A percentile compares a stretch with the other conserved stretches of the same genome.
phyloP scores from a whole-genome alignment of 2,329 filamentous ascomycete genomes.

The Teratosphaeria destructans region DNA sequence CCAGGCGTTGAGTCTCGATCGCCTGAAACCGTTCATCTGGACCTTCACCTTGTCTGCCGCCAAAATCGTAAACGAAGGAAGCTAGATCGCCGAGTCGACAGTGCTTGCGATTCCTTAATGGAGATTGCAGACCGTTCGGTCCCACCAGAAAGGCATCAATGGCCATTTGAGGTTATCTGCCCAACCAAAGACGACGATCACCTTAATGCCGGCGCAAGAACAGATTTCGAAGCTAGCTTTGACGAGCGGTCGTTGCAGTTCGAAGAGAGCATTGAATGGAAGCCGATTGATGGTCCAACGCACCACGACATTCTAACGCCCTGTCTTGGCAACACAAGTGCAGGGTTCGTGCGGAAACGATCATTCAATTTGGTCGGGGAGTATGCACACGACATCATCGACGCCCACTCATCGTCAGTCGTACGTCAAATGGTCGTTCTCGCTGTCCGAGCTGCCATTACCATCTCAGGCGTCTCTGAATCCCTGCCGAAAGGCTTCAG shows the following conservation, averaged over 20 bases:
- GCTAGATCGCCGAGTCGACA: neutral
- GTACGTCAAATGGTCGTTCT: slow-evolving; percentile 22
- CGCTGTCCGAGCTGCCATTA: slow-evolving; percentile 28
- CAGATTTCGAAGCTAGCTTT: neutral
- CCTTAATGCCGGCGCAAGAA: neutral
- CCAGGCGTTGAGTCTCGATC: slow-evolving; percentile 3
- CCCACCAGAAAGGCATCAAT: neutral
- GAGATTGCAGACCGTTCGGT: neutral
- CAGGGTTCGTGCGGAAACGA: neutral
- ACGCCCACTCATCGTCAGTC: neutral
- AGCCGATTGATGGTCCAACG: too few species aligned
- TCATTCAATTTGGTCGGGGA: neutral
- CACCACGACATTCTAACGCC: too few species aligned
- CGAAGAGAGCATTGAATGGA: neutral
- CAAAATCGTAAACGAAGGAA: neutral
- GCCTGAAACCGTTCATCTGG: slow-evolving; percentile 20
- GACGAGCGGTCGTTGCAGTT: neutral
- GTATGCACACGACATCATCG: neutral
- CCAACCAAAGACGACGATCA: neutral
- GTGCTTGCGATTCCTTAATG: neutral
- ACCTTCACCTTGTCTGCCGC: slow-evolving; percentile 10
- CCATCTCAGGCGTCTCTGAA: slow-evolving; percentile 22
- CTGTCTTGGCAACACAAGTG: neutral
- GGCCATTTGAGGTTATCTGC: neutral
- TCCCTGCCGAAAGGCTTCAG: slow-evolving; percentile 18